Conservation (phyloP, 228 moss, liverwort and hornwort genomes). For the Sphagnum fallax region DNA sequence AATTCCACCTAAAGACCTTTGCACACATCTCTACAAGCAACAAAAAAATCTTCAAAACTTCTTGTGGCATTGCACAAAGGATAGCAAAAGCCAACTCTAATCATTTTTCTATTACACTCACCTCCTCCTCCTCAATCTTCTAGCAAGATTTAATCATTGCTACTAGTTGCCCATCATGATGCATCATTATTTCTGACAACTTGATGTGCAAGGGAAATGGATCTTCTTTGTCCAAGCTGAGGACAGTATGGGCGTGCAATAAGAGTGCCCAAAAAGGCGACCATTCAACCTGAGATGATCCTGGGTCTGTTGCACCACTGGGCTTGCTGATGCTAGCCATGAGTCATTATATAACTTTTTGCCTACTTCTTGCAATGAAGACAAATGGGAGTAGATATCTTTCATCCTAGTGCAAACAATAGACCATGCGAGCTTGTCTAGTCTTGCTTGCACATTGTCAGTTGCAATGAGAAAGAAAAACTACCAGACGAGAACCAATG, state of each 20-base stretch:
- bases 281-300: slow-evolving; percentile 42
- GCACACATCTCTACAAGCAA: slow-evolving; percentile 33
- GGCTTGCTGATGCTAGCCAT: slow-evolving; percentile 48
- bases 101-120: slow-evolving; percentile 14
- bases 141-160: slow-evolving; percentile 37
- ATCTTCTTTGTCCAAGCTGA: slow-evolving; percentile 9
- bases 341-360: slow-evolving; percentile 65
- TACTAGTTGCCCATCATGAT: slow-evolving; percentile 34
- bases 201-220: not conserved
- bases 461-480: too few relatives aligned
- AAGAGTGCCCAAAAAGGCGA: slow-evolving; percentile 37
- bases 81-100: slow-evolving; percentile 33
- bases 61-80: slow-evolving; percentile 33
- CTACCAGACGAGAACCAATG: too few relatives aligned
- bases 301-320: slow-evolving; percentile 9
- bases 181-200: too few relatives aligned
- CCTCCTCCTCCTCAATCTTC: slow-evolving; percentile 18
- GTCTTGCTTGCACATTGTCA: too few relatives aligned
- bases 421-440: slow-evolving; percentile 84
- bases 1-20: slow-evolving; percentile 32
- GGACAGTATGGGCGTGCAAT: slow-evolving; percentile 19
- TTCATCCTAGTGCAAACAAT: slow-evolving; percentile 60
- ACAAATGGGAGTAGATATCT: slow-evolving; percentile 85
- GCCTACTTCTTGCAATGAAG: slow-evolving; percentile 75
- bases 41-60: slow-evolving; percentile 49